These are phyloP conservation scores for Debaryomycetaceae sp. DNA, from an alignment of 1,139 yeast genomes.

Conservation along the genomic window DNA sequence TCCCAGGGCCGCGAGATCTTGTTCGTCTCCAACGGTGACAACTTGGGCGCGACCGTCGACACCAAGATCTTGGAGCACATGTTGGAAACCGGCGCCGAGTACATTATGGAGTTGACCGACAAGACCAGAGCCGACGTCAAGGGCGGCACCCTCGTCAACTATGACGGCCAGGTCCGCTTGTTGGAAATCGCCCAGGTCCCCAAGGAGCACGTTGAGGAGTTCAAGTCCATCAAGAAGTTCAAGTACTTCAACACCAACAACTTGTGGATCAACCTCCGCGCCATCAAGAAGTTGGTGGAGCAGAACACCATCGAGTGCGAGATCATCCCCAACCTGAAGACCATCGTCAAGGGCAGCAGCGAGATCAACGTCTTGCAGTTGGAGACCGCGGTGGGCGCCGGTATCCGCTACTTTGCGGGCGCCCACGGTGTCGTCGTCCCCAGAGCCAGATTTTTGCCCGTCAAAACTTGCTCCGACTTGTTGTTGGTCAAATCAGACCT, in stretches of 20 bases:
- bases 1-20: conserved; percentile 91
- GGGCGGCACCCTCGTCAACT: conserved; percentile 97
- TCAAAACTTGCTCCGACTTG: conserved; percentile 92
- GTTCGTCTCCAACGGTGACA: conserved; percentile 96
- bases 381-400: conserved; percentile 99
- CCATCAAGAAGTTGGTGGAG: conserved; percentile 87
- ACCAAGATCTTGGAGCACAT: conserved; percentile 83
- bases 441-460: conserved; percentile 95
- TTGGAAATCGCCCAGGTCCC: conserved; percentile 98
- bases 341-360: conserved; percentile 63
- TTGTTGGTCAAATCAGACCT: conserved; percentile 93
- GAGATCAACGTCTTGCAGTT: conserved; percentile 86
- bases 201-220: conserved; percentile 96
- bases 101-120: conserved; percentile 96
- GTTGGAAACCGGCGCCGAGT: conserved; percentile 86
- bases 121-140: conserved; percentile 98
- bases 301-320: conserved; percentile 76
- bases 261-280: conserved; percentile 92
- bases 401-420: conserved; percentile 87
- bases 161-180: conserved; percentile 89
- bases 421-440: conserved; percentile 99
- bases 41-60: conserved; percentile 97
- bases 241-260: conserved; percentile 97
- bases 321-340: conserved; percentile 88
- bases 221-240: conserved; percentile 94